These are phyloP conservation scores for Hypomontagnella monticulosa DNA, from an alignment of 495 filamentous ascomycete species.

Conservation along the genomic window DNA sequence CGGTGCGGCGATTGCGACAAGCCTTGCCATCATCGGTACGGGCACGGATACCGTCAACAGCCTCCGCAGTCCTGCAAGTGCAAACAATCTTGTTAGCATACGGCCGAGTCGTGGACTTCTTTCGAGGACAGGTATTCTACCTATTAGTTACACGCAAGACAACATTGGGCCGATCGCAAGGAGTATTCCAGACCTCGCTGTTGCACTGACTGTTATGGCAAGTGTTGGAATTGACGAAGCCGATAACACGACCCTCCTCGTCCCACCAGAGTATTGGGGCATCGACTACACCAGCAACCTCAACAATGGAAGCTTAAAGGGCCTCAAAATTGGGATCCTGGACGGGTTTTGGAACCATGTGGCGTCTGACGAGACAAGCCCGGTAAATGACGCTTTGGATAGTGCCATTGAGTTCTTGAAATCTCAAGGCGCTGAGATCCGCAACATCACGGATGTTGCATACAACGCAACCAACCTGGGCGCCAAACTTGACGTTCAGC, in stretches of 20 bases:
- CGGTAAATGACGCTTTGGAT: constrained; percentile 60
- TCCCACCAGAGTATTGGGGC: constrained; percentile 45
- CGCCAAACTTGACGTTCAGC: constrained; percentile 62
- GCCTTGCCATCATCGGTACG: constrained; percentile 64
- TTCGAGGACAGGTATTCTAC: constrained; percentile 62
- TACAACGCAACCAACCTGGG: constrained; percentile 61
- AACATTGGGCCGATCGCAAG: constrained; percentile 67
- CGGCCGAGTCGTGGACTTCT: constrained; percentile 68
- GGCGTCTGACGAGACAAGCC: constrained; percentile 57
- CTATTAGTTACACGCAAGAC: constrained; percentile 71
- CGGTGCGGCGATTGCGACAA: constrained; percentile 67
- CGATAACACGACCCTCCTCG: constrained; percentile 56
- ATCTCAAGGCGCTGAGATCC: constrained; percentile 49
- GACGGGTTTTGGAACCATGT: constrained; percentile 61
- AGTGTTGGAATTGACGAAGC: constrained; percentile 55
- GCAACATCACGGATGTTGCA: constrained; percentile 59
- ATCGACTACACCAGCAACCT: constrained; percentile 56
- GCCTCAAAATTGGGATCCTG: constrained; percentile 57
- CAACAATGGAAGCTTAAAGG: constrained; percentile 50
- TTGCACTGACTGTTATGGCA: constrained; percentile 66
- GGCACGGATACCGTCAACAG: constrained; percentile 74
- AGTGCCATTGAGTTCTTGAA: constrained; percentile 46
- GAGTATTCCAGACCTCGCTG: constrained; percentile 61
- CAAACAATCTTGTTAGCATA: constrained; percentile 68
- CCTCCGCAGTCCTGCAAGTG: constrained; percentile 68